Conservation (phyloP, 805 yeast genomes). For the Cyberlindnera euphorbiae region DNA sequence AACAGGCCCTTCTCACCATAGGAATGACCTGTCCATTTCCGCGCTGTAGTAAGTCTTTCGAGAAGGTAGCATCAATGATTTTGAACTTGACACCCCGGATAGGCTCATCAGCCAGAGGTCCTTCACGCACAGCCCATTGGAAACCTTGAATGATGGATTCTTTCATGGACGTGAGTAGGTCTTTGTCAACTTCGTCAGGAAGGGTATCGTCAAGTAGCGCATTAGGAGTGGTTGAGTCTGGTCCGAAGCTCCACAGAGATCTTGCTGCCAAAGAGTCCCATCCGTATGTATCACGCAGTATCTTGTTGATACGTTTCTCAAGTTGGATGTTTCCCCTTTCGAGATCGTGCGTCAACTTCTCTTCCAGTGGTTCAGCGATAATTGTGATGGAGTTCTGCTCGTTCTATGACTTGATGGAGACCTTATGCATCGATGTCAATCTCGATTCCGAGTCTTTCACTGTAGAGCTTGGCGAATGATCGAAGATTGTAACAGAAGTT, state of each 20-base stretch:
- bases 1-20: constrained; percentile 78
- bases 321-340: constrained; percentile 39
- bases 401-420: constrained; percentile 55
- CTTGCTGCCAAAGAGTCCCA: constrained; percentile 87
- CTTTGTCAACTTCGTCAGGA: constrained; percentile 62
- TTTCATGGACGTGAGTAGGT: constrained; percentile 38
- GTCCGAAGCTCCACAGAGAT: constrained; percentile 75
- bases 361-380: constrained; percentile 70
- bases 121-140: constrained; percentile 76
- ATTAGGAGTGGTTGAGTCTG: constrained; percentile 50
- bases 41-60: constrained; percentile 43
- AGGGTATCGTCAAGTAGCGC: constrained; percentile 67
- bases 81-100: constrained; percentile 66
- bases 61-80: constrained; percentile 54
- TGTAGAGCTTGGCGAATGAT: constrained; percentile 55
- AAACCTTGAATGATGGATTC: constrained; percentile 72
- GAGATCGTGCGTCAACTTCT: constrained; percentile 50
- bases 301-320: constrained; percentile 43
- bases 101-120: constrained; percentile 90
- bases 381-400: constrained; percentile 56
- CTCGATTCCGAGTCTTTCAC: constrained; percentile 28
- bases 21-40: constrained; percentile 74
- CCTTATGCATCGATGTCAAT: constrained; percentile 40
- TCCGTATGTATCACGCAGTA: constrained; percentile 49
- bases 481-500: constrained; percentile 61